Evolutionary conservation across 768 basidiomycete genomes (phyloP).

Genomic region (Calocera cornea): DNA sequence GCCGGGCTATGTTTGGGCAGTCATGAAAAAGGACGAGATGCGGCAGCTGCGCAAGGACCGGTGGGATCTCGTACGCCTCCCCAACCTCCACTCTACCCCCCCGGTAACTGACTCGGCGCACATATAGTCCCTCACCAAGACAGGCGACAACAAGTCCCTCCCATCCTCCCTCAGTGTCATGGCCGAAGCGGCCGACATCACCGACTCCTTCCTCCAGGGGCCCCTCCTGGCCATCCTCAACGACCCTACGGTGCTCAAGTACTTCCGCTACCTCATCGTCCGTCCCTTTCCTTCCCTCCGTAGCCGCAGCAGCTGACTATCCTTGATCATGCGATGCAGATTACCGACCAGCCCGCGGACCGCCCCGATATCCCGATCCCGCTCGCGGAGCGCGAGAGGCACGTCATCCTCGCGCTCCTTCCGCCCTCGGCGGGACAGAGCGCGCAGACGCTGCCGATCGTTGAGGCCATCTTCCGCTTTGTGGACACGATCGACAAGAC

Average conservation of each 20-base stretch:
- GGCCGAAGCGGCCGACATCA: slow-evolving; percentile 80
- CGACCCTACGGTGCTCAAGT: slow-evolving; percentile 49
- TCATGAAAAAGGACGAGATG: slow-evolving; percentile 71
- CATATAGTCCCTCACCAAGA: slow-evolving; percentile 71
- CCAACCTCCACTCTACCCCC: background rate
- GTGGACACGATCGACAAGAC: slow-evolving; percentile 47
- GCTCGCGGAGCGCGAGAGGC: slow-evolving; percentile 47
- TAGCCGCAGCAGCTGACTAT: slow-evolving; percentile 3
- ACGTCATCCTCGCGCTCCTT: slow-evolving; percentile 54
- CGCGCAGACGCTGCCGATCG: slow-evolving; percentile 41
- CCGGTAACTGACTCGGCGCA: background rate
- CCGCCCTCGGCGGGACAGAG: slow-evolving; percentile 39
- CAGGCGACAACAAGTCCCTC: slow-evolving; percentile 48
- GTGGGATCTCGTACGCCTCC: slow-evolving; percentile 72
- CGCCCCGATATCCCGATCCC: slow-evolving; percentile 45
- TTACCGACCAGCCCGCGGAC: slow-evolving; percentile 73
- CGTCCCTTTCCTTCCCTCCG: slow-evolving; percentile 19
- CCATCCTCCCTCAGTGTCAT: slow-evolving; percentile 56
- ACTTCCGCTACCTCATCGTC: slow-evolving; percentile 79
- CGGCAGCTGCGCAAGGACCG: slow-evolving; percentile 50
- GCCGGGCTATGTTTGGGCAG: slow-evolving; percentile 68
- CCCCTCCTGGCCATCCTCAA: slow-evolving; percentile 42
- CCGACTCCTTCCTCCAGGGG: slow-evolving; percentile 62
- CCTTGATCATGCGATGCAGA: slow-evolving; percentile 30
- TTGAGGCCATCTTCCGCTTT: slow-evolving; percentile 58